Evolutionary conservation across 345 rosid genomes (phyloP).

Genomic region (Lenwebbia sp.): DNA sequence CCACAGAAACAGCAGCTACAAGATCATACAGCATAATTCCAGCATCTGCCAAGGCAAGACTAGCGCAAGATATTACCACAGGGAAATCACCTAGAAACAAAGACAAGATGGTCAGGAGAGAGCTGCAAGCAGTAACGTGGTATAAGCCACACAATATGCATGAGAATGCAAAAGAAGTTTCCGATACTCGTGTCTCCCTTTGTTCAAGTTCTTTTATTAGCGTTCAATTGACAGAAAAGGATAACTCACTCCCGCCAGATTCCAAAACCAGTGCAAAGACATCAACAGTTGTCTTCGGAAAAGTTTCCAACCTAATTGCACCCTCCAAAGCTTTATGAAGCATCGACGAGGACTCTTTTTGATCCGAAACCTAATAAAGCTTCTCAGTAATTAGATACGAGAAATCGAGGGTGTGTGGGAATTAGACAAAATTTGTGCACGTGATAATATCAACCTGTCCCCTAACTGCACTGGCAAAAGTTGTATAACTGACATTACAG

Average conservation of each 20-base stretch:
- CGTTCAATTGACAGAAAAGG: not conserved
- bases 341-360: conserved; percentile 71
- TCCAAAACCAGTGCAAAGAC: conserved; percentile 91
- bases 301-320: conserved; percentile 68
- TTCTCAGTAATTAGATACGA: not conserved
- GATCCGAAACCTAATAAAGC: conserved; percentile 56
- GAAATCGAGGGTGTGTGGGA: not conserved
- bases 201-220: not conserved
- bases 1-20: conserved; percentile 88
- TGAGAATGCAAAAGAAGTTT: not conserved
- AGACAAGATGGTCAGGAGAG: not conserved
- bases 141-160: not conserved
- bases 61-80: conserved; percentile 80
- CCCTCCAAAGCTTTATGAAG: conserved; percentile 96
- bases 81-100: conserved; percentile 77
- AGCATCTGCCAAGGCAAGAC: conserved; percentile 96
- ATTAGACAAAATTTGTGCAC: not conserved
- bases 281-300: conserved; percentile 94
- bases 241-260: conserved; percentile 91
- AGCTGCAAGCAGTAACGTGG: not conserved
- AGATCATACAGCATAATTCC: conserved; percentile 97
- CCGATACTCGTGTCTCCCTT: not conserved
- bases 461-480: conserved; percentile 52
- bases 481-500: conserved; percentile 85
- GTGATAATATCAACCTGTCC: conserved; percentile 49